A percentile compares a stretch with the other conserved stretches of the same genome.
Evolutionary conservation across 2,329 filamentous ascomycete genomes (phyloP).

Genomic region (Cytospora mali): DNA sequence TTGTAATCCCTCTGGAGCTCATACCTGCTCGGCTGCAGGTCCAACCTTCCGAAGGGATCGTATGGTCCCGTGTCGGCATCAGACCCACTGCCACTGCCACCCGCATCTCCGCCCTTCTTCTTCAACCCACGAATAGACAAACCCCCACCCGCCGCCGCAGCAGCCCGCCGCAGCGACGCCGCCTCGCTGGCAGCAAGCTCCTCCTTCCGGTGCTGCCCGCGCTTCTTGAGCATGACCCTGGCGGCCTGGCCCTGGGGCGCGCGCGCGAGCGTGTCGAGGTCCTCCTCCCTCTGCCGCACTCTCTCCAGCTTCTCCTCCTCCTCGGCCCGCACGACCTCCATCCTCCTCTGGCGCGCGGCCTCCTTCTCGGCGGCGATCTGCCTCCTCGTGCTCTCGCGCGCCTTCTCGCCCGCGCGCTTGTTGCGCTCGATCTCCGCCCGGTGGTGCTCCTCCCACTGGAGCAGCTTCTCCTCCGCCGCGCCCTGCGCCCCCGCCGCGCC

Average conservation of each 20-base stretch:
- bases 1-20: conserved; percentile 70
- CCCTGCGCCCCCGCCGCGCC: conserved; percentile 62
- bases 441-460: conserved; percentile 74
- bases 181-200: conserved; percentile 42
- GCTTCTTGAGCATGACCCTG: conserved; percentile 73
- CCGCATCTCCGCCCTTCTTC: conserved; percentile 39
- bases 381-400: conserved; percentile 55
- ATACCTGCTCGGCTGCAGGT: conserved; percentile 71
- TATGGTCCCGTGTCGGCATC: conserved; percentile 73
- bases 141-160: conserved; percentile 33
- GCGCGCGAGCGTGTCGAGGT: conserved; percentile 69
- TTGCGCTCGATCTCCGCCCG: conserved; percentile 68
- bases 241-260: conserved; percentile 58
- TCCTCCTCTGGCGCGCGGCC: conserved; percentile 62
- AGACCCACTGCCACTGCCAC: conserved; percentile 47
- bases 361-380: conserved; percentile 68
- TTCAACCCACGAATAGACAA: conserved; percentile 81
- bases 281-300: conserved; percentile 65
- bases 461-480: conserved; percentile 52
- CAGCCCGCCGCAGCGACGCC: conserved; percentile 35
- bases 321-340: conserved; percentile 67
- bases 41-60: conserved; percentile 82
- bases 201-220: conserved; percentile 54
- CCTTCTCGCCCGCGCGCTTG: conserved; percentile 51
- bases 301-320: conserved; percentile 69